Evolutionary conservation across 768 basidiomycete species (phyloP), one percentile per base, ranked within the genome.

Genomic region (Rhizopogon vesiculosus): DNA sequence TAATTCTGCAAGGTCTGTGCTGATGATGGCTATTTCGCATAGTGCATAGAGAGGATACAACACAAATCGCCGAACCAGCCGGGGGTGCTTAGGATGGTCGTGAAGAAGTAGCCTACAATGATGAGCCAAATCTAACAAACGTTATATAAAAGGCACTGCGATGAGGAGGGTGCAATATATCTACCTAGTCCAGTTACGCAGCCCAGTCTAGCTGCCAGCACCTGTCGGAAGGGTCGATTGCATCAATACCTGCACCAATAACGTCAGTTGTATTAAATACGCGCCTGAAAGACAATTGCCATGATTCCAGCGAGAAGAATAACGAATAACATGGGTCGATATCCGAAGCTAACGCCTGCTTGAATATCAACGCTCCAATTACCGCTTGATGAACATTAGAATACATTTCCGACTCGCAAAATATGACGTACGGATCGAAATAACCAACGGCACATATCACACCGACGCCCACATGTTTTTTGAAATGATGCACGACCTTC

Each of bases 1-100:
- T 5, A 86, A 71, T 59, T 86, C 84, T 12, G 83, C 82, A 22
- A 84, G 66, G 65, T 83, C 83, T 15, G 82, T 83, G 35, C 74
- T 76, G 55, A 82, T 76, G 59, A 83, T 81, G 19, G 80, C 82
- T 15, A 80, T 62, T 64, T 84, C 82, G 31, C 73, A 62, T 33
- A 75, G 60, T 16, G 59, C 62, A 61, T 78, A 79, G 2, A 80
- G 69, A 3, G 79, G 79, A 56, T 79, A 80, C 7, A 80, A 66
- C n/a, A 73, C 62, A 18, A 66, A 55, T 64, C 68, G 74, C 22
- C 79, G 71, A 50, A 63, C 66, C 19, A 79, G 61, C 50, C 60
- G 62, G 41, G 70, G 71, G 59, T 77, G 67, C 46, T 59, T 69
- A 10, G 76, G 70, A 25, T 78, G 74, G 55, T 78, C 67, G 59